Evolutionary conservation across 2,329 filamentous ascomycete genomes (phyloP).

Genomic region (Chrysosporium queenslandicum): DNA sequence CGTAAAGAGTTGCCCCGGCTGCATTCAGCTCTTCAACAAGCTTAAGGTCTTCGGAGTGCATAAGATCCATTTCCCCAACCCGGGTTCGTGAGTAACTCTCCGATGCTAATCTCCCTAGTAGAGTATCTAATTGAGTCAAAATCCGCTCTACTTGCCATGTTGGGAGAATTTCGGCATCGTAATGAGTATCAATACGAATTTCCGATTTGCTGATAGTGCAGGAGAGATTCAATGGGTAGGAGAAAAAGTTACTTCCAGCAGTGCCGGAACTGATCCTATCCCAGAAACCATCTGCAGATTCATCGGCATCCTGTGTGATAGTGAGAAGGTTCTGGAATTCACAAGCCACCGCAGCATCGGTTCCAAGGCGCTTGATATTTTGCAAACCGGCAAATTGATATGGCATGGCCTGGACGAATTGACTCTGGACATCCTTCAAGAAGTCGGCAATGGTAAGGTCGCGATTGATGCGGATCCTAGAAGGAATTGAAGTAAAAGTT

Average conservation of each 20-base stretch:
- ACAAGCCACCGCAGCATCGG: slow-evolving; percentile 32
- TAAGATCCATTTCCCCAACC: slow-evolving; percentile 13
- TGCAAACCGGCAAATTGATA: slow-evolving; percentile 48
- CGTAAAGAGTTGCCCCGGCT: slow-evolving; percentile 16
- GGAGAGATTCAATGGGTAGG: slow-evolving; percentile 16
- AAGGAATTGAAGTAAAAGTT: slow-evolving; percentile 34
- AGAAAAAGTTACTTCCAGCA: slow-evolving; percentile 14
- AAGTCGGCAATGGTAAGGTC: slow-evolving; percentile 37
- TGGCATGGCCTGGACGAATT: slow-evolving; percentile 45
- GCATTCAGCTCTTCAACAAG: slow-evolving; percentile 10
- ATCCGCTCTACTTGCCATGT: slow-evolving; percentile 17
- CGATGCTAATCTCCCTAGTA: slow-evolving; percentile 13
- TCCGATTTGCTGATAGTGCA: slow-evolving; percentile 13
- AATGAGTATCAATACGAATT: slow-evolving; percentile 16
- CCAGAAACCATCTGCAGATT: slow-evolving; percentile 16
- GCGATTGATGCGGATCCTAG: slow-evolving; percentile 27
- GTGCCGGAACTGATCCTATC: slow-evolving; percentile 12
- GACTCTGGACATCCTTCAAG: slow-evolving; percentile 45
- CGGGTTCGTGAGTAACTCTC: slow-evolving; percentile 6
- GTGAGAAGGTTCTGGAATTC: slow-evolving; percentile 34
- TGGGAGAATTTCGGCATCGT: slow-evolving; percentile 15
- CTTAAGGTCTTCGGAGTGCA: slow-evolving; percentile 8
- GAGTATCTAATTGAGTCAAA: slow-evolving; percentile 16
- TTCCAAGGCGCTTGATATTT: slow-evolving; percentile 42
- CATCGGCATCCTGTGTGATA: slow-evolving; percentile 23